Percentiles rank a stretch among this genome's conserved stretches.
phyloP scores from a whole-genome alignment of 1,139 yeast species.

The Hemisphaericaspora xylanilytica region DNA sequence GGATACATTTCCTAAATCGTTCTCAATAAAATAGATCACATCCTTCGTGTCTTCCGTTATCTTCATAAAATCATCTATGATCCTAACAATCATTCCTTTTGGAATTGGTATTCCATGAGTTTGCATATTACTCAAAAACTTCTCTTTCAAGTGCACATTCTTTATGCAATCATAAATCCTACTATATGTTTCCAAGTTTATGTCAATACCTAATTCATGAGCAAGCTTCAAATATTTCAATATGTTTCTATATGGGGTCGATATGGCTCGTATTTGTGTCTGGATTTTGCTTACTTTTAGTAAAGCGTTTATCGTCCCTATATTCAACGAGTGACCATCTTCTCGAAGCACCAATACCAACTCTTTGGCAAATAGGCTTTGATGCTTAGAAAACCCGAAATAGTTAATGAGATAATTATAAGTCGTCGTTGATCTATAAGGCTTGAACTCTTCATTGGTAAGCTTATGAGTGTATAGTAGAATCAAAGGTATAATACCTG shows the following conservation, averaged over 20 bases:
- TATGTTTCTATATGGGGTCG: slow-evolving; percentile 33
- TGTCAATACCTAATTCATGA: slow-evolving; percentile 26
- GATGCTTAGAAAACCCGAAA: slow-evolving; percentile 44
- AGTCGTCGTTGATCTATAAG: slow-evolving; percentile 34
- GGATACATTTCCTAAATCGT: slow-evolving; percentile 26
- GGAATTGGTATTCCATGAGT: slow-evolving; percentile 34
- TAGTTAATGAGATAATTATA: slow-evolving; percentile 42
- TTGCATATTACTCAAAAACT: slow-evolving; percentile 32
- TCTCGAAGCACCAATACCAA: slow-evolving; percentile 41
- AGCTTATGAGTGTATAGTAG: slow-evolving; percentile 40
- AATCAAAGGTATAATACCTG: slow-evolving; percentile 40
- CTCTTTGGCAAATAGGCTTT: slow-evolving; percentile 43
- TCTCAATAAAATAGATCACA: slow-evolving; percentile 32
- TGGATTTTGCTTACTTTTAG: slow-evolving; percentile 34
- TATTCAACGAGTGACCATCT: slow-evolving; percentile 42
- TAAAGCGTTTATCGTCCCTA: slow-evolving; percentile 40
- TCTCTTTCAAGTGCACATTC: slow-evolving; percentile 39
- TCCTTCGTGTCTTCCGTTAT: slow-evolving; percentile 28
- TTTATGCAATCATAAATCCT: slow-evolving; percentile 39
- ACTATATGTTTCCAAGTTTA: slow-evolving; percentile 37
- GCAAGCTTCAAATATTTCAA: slow-evolving; percentile 32
- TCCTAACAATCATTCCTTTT: slow-evolving; percentile 26
- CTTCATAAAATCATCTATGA: slow-evolving; percentile 37
- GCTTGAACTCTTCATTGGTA: slow-evolving; percentile 29
- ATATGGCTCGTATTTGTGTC: slow-evolving; percentile 30